These are phyloP conservation scores for Cadophora gregata DNA, from an alignment of 2,329 filamentous ascomycete genomes.

Conservation along the genomic window DNA sequence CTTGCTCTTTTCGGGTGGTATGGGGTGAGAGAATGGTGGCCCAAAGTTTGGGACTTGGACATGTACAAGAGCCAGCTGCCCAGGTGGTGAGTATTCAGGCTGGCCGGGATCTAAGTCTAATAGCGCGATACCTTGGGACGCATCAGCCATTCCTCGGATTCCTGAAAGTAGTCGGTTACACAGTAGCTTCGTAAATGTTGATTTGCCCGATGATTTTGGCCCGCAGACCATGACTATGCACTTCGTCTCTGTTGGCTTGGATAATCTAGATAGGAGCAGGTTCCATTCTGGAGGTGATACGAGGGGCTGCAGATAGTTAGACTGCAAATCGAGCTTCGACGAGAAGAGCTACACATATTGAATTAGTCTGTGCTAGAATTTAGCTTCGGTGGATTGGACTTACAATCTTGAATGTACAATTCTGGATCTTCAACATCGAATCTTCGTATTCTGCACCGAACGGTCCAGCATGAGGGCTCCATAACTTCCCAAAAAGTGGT, in stretches of 20 bases:
- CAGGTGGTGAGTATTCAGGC: conserved; percentile 74
- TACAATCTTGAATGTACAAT: conserved; percentile 58
- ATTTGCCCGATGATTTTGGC: conserved; percentile 76
- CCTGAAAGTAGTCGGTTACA: conserved; percentile 64
- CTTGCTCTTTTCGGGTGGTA: conserved; percentile 42
- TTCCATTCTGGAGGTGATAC: conserved; percentile 66
- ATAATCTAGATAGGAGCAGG: conserved; percentile 44
- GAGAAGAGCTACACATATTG: conserved; percentile 54
- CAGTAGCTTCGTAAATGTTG: conserved; percentile 72
- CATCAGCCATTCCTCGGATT: conserved; percentile 1
- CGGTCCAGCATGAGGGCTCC: conserved; percentile 55
- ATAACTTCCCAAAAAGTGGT: conserved; percentile 70
- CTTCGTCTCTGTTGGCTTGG: conserved; percentile 43
- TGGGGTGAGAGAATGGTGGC: conserved; percentile 69
- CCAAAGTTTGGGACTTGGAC: conserved; percentile 67
- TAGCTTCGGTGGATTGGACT: conserved; percentile 19
- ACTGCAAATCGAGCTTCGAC: conserved; percentile 58
- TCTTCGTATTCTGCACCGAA: conserved; percentile 30
- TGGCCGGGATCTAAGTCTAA: conserved; percentile 81
- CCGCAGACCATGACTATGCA: conserved; percentile 66
- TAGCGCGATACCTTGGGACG: conserved; percentile 50
- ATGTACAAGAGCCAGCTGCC: conserved; percentile 70
- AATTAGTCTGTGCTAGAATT: conserved; percentile 35
- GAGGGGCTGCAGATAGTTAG: conserved; percentile 58
- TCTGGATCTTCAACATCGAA: conserved; percentile 34